A percentile compares a stretch with the other conserved stretches of the same genome.
These are phyloP conservation scores for Thelephora ganbajun DNA, from an alignment of 768 basidiomycete species.

Conservation along the genomic window DNA sequence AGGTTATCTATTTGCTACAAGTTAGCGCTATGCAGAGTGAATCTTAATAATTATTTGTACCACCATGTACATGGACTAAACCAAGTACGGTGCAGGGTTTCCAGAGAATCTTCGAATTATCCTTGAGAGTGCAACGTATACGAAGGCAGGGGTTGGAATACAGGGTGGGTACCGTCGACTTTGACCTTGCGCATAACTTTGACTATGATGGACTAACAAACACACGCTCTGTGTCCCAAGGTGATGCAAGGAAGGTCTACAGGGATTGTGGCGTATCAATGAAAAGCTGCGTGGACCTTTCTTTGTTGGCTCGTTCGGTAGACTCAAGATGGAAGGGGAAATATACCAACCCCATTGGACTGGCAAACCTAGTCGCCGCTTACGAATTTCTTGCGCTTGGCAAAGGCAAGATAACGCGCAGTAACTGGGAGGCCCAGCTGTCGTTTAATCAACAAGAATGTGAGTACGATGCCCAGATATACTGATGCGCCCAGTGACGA, in stretches of 20 bases:
- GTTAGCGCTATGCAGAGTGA: conserved; percentile 41
- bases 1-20: conserved; percentile 50
- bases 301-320: conserved; percentile 52
- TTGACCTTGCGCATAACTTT: neutral
- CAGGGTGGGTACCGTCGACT: conserved; percentile 27
- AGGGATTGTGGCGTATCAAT: conserved; percentile 26
- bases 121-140: conserved; percentile 35
- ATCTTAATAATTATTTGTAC: neutral
- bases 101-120: conserved; percentile 29
- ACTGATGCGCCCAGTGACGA: neutral
- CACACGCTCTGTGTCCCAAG: conserved; percentile 19
- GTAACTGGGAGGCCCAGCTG: conserved; percentile 55
- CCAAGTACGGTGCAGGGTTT: conserved; percentile 5
- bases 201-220: neutral
- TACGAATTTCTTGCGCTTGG: conserved; percentile 38
- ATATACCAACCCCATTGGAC: conserved; percentile 44
- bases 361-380: conserved; percentile 47
- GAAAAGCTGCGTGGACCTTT: conserved; percentile 51
- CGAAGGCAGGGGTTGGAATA: conserved; percentile 68
- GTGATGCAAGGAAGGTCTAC: conserved; percentile 54
- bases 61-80: neutral
- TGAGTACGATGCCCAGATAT: conserved; percentile 21
- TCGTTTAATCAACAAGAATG: conserved; percentile 39
- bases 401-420: conserved; percentile 49
- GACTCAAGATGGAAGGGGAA: conserved; percentile 63